Evolutionary conservation across 805 yeast genomes (phyloP).

Genomic region (Zygotorulaspora chibaensis): DNA sequence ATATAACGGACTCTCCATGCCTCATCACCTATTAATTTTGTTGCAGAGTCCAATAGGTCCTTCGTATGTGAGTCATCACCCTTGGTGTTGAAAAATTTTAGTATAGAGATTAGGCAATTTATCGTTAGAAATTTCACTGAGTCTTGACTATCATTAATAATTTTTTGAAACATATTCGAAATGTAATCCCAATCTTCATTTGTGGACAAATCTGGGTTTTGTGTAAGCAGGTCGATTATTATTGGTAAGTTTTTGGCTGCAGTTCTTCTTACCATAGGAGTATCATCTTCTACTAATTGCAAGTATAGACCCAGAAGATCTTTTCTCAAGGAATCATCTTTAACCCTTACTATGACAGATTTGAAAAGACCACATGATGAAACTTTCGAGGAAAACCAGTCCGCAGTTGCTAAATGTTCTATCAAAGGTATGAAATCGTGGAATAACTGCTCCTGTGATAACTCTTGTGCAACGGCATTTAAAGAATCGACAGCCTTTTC

Average conservation of each 20-base stretch:
- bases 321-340: conserved; percentile 47
- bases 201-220: conserved; percentile 41
- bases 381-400: conserved; percentile 91
- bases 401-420: conserved; percentile 73
- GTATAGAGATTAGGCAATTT: conserved; percentile 79
- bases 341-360: conserved; percentile 56
- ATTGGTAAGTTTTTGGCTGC: conserved; percentile 83
- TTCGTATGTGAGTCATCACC: conserved; percentile 55
- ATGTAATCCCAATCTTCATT: conserved; percentile 73
- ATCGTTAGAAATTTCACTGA: conserved; percentile 88
- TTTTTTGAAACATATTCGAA: conserved; percentile 73
- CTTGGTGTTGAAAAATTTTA: conserved; percentile 59
- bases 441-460: conserved; percentile 59
- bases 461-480: conserved; percentile 60
- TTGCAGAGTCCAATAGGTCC: conserved; percentile 60
- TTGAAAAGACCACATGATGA: conserved; percentile 88
- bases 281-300: conserved; percentile 78
- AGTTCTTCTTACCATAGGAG: conserved; percentile 96
- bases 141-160: conserved; percentile 86
- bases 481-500: conserved; percentile 90
- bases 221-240: conserved; percentile 57
- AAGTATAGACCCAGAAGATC: conserved; percentile 63
- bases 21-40: conserved; percentile 75
- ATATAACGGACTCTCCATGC: conserved; percentile 98
- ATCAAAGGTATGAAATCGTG: conserved; percentile 71